Conservation (phyloP, 192 early-diverging fungal species). For the Linnemannia elongata region DNA sequence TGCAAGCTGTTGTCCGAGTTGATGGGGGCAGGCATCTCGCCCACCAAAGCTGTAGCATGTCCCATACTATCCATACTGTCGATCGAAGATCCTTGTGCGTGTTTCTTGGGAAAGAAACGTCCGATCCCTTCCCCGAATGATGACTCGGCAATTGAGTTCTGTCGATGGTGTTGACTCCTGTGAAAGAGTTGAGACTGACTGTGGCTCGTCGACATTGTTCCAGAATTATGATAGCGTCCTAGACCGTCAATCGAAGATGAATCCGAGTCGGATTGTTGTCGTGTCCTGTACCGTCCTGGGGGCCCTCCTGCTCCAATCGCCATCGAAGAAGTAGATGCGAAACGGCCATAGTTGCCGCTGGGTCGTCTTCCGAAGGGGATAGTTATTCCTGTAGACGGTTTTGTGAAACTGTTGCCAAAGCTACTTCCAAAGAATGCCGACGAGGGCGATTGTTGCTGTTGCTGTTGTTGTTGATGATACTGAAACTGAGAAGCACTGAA, state of each 20-base stretch:
- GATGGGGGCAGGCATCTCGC: background rate
- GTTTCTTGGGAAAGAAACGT: conserved; percentile 42
- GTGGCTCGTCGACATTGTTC: conserved; percentile 9
- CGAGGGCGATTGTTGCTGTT: background rate
- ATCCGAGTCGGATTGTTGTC: conserved; percentile 31
- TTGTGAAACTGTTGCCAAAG: conserved; percentile 24
- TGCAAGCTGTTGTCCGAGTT: conserved; percentile 4
- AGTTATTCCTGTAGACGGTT: conserved; percentile 28
- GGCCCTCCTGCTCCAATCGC: background rate
- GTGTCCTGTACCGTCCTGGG: background rate
- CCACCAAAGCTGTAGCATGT: background rate
- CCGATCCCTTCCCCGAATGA: conserved; percentile 46
- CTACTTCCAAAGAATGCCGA: conserved; percentile 19
- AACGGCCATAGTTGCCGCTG: conserved; percentile 13
- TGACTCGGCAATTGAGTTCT: conserved; percentile 31
- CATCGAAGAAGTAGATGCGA: background rate
- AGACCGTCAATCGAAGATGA: conserved; percentile 25
- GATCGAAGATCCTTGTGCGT: conserved; percentile 9
- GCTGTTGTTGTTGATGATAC: conserved; percentile 28
- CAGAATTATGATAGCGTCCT: background rate
- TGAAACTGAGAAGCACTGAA: background rate
- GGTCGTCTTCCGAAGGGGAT: conserved; percentile 39
- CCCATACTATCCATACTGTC: conserved; percentile 35
- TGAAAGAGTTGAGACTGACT: conserved; percentile 11
- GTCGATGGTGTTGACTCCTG: conserved; percentile 15